phyloP scores from a whole-genome alignment of 1,139 yeast genomes.

The Pichia sp. region DNA sequence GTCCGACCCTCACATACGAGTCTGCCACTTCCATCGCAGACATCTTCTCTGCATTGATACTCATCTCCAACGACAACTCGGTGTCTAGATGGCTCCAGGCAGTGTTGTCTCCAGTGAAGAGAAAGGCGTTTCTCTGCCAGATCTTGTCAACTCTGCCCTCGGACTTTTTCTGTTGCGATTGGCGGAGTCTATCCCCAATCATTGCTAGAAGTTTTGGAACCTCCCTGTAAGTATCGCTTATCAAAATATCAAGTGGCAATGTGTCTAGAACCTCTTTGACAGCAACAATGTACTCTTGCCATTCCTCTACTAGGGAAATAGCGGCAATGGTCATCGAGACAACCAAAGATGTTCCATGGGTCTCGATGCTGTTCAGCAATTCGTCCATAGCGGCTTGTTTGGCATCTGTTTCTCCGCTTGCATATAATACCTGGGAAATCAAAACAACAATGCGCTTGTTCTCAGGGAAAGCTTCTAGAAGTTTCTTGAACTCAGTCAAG shows the following conservation, averaged over 20 bases:
- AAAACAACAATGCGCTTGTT: constrained; percentile 63
- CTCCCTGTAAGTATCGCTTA: constrained; percentile 47
- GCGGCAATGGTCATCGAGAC: constrained; percentile 77
- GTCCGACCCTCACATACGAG: constrained; percentile 44
- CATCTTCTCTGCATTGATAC: constrained; percentile 40
- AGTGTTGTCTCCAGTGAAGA: constrained; percentile 65
- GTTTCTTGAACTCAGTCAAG: constrained; percentile 57
- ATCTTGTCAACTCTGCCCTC: constrained; percentile 25
- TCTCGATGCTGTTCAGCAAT: constrained; percentile 56
- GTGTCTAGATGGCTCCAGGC: constrained; percentile 65
- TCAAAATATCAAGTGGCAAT: constrained; percentile 43
- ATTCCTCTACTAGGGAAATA: constrained; percentile 61
- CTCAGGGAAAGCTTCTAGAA: constrained; percentile 52
- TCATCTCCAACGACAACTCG: constrained; percentile 52
- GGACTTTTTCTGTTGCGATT: constrained; percentile 22
- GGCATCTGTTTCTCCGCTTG: constrained; percentile 64
- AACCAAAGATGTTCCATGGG: constrained; percentile 58
- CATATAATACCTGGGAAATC: constrained; percentile 74
- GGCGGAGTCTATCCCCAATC: constrained; percentile 37
- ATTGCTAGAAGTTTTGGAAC: constrained; percentile 52
- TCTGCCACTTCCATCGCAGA: constrained; percentile 50
- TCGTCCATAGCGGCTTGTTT: constrained; percentile 78
- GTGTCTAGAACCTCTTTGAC: constrained; percentile 61
- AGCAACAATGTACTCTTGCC: constrained; percentile 57
- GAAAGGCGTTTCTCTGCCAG: constrained; percentile 68